These are phyloP conservation scores for Ceriops tagal DNA, from an alignment of 345 rosid species.

Conservation along the genomic window DNA sequence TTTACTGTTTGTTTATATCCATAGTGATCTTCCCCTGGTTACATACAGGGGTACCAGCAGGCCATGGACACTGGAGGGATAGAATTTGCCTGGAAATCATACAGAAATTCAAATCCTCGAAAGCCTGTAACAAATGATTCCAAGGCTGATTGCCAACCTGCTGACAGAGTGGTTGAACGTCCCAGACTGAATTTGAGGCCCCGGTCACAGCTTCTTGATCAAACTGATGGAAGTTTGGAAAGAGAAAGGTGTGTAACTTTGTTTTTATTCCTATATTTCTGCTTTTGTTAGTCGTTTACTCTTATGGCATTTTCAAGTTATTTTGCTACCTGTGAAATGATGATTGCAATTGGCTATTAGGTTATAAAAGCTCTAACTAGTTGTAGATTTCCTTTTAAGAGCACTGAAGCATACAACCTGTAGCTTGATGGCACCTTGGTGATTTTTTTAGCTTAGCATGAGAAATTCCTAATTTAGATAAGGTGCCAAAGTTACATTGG, in stretches of 20 bases:
- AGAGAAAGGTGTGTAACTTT: conserved; percentile 17
- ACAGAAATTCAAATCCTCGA: conserved; percentile 9
- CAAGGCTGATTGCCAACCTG: conserved; percentile 7
- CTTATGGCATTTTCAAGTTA: too few species aligned
- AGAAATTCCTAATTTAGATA: too few species aligned
- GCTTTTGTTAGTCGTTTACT: too few species aligned
- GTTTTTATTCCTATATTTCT: not conserved
- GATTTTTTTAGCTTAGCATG: too few species aligned
- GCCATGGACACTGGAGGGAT: not conserved
- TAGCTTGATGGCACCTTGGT: too few species aligned
- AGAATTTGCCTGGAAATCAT: not conserved
- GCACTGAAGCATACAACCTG: too few species aligned
- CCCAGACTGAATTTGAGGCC: conserved; percentile 31
- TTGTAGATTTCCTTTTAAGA: too few species aligned
- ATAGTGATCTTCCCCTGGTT: not conserved
- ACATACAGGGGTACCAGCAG: conserved; percentile 6
- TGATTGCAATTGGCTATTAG: too few species aligned
- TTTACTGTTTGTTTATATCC: not conserved
- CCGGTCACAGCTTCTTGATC: conserved; percentile 23
- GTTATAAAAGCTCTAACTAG: too few species aligned
- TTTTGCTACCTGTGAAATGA: too few species aligned
- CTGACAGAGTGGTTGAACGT: conserved; percentile 18
- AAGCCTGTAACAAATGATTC: conserved; percentile 9
- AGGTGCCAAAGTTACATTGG: too few species aligned
- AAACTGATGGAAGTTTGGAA: conserved; percentile 16